phyloP scores from a whole-genome alignment of 2,329 filamentous ascomycete genomes.

The Neofusicoccum umdonicola region DNA sequence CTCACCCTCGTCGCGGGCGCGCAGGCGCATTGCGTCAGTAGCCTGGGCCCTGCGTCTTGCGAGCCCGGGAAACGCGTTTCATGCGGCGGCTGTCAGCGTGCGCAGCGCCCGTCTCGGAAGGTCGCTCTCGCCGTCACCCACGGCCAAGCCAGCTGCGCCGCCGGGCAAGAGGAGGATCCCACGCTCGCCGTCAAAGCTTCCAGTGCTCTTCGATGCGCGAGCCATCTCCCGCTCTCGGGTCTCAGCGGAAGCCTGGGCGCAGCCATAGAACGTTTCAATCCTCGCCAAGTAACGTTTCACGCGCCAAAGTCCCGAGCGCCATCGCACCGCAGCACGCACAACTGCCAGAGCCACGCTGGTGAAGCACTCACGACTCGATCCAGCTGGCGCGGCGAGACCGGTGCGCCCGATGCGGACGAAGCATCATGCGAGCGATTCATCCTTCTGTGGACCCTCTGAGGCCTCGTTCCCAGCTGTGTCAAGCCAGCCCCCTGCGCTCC shows the following conservation, averaged over 20 bases:
- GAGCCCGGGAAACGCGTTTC: not conserved
- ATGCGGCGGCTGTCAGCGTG: not conserved
- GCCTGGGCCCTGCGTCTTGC: not conserved
- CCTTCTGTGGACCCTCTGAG: not conserved
- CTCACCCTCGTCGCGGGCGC: not conserved
- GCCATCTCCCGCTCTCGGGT: not conserved
- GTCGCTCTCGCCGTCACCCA: not conserved
- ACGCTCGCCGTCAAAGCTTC: not conserved
- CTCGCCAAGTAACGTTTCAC: constrained; percentile 7
- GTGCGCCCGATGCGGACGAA: not conserved
- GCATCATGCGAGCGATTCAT: constrained; percentile 13
- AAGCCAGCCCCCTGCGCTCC: no score
- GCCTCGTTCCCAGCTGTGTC: no score
- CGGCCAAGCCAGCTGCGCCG: not conserved
- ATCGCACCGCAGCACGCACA: not conserved
- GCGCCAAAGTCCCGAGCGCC: not conserved
- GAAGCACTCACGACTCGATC: constrained; percentile 4
- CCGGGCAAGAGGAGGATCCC: not conserved
- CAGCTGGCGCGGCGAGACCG: not conserved
- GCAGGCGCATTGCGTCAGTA: not conserved
- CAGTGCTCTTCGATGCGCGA: not conserved
- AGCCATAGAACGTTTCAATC: constrained; percentile 2
- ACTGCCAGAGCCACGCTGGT: not conserved
- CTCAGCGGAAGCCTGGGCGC: constrained; percentile 2
- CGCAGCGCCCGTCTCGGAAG: not conserved